Conservation (phyloP, 768 basidiomycete species). For the Artomyces pyxidatus region DNA sequence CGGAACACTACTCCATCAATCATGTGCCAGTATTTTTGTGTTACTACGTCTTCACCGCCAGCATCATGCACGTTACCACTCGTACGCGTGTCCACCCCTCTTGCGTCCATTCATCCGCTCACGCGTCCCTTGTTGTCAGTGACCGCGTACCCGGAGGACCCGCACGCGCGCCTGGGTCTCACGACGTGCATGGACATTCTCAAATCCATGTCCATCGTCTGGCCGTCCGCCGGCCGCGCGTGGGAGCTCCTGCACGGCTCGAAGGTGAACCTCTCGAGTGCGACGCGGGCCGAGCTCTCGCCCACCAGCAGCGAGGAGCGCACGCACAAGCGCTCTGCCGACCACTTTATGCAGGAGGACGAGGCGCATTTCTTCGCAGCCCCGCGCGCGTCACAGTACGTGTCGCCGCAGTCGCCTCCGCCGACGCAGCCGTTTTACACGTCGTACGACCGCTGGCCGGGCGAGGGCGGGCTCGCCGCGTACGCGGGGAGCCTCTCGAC, state of each 20-base stretch:
- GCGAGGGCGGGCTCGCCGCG: conserved; percentile 17
- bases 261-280: conserved; percentile 28
- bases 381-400: background rate
- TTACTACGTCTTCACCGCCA: conserved; percentile 75
- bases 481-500: conserved; percentile 52
- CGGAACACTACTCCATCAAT: conserved; percentile 52
- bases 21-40: conserved; percentile 62
- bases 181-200: conserved; percentile 61
- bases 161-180: conserved; percentile 59
- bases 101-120: background rate
- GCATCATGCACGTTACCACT: conserved; percentile 70
- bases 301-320: conserved; percentile 5
- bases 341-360: conserved; percentile 30
- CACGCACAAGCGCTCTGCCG: conserved; percentile 53
- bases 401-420: conserved; percentile 11
- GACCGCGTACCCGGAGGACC: conserved; percentile 55
- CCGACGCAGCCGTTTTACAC: conserved; percentile 21
- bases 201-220: conserved; percentile 55
- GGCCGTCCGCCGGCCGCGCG: conserved; percentile 73
- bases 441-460: conserved; percentile 41
- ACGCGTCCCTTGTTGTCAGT: conserved; percentile 30
- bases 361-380: background rate
- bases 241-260: conserved; percentile 64
- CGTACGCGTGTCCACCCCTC: conserved; percentile 38
- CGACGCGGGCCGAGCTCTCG: conserved; percentile 3